phyloP scores from a whole-genome alignment of 768 basidiomycete genomes.

The Erythrobasidium yunnanense region DNA sequence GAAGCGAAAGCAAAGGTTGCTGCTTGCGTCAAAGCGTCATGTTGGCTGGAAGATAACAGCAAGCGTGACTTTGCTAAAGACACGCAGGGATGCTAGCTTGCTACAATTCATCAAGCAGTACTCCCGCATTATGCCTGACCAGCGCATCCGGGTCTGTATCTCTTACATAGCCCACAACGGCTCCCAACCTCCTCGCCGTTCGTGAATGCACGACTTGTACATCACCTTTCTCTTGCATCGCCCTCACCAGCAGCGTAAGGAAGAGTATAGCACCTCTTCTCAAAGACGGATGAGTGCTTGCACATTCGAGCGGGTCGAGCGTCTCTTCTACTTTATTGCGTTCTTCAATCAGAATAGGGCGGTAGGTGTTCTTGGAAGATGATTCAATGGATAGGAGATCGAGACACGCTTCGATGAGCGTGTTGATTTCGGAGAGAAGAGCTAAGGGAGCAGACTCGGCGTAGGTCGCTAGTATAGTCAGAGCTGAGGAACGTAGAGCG shows the following conservation, averaged over 20 bases:
- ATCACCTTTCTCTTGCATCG: constrained; percentile 38
- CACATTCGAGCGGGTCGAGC: constrained; percentile 50
- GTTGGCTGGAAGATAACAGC: background rate
- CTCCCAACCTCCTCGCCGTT: constrained; percentile 50
- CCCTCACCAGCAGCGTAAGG: constrained; percentile 57
- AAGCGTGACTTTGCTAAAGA: background rate
- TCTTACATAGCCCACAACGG: constrained; percentile 59
- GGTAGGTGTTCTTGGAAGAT: constrained; percentile 14
- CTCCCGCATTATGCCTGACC: constrained; percentile 45
- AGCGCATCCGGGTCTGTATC: constrained; percentile 61
- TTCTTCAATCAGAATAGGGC: background rate
- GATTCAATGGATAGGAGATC: constrained; percentile 54
- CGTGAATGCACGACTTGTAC: constrained; percentile 40
- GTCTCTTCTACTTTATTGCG: constrained; percentile 39
- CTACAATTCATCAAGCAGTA: constrained; percentile 22
- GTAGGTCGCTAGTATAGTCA: constrained; percentile 62
- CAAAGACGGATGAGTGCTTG: constrained; percentile 63
- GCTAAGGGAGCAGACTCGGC: constrained; percentile 56
- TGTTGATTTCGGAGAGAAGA: constrained; percentile 53
- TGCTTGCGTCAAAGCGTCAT: background rate
- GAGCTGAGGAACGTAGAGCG: constrained; percentile 57
- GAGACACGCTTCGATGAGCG: constrained; percentile 58
- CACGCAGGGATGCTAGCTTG: constrained; percentile 1
- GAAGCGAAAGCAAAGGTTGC: background rate
- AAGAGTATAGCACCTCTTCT: constrained; percentile 81